Evolutionary conservation across 2,329 filamentous ascomycete genomes (phyloP).

Genomic region (Fusarium sp.): DNA sequence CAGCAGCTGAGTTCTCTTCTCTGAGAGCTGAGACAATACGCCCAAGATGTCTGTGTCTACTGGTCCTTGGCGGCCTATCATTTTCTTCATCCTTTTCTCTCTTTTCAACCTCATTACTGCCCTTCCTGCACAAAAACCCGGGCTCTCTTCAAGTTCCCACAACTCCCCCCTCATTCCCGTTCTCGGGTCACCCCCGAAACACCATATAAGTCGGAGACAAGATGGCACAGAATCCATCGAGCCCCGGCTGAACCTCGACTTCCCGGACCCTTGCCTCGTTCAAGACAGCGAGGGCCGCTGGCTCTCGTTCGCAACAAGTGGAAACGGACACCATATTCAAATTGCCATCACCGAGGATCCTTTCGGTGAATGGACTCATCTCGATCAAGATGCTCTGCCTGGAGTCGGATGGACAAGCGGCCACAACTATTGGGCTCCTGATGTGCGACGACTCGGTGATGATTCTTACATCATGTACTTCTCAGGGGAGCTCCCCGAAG

Average conservation of each 20-base stretch:
- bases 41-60: conserved; percentile 26
- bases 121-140: conserved; percentile 15
- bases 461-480: conserved; percentile 76
- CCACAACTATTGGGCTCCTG: conserved; percentile 73
- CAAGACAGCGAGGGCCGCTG: conserved; percentile 63
- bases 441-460: conserved; percentile 65
- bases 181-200: conserved; percentile 14
- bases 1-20: neutral
- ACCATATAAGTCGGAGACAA: conserved; percentile 32
- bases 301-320: conserved; percentile 72
- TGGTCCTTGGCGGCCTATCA: conserved; percentile 21
- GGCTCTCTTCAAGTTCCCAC: conserved; percentile 7
- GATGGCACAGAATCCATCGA: conserved; percentile 22
- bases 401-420: conserved; percentile 68
- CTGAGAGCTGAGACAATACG: conserved; percentile 9
- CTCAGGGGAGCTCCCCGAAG: conserved; percentile 61
- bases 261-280: conserved; percentile 70
- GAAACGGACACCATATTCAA: conserved; percentile 67
- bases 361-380: conserved; percentile 62
- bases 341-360: conserved; percentile 67
- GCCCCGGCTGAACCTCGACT: conserved; percentile 56
- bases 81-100: conserved; percentile 20
- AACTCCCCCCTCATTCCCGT: neutral
- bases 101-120: conserved; percentile 13
- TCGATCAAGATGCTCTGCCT: conserved; percentile 70